Base-by-base conservation (phyloP, 2,329 filamentous ascomycete genomes). In the Paecilomyces fulvus region DNA sequence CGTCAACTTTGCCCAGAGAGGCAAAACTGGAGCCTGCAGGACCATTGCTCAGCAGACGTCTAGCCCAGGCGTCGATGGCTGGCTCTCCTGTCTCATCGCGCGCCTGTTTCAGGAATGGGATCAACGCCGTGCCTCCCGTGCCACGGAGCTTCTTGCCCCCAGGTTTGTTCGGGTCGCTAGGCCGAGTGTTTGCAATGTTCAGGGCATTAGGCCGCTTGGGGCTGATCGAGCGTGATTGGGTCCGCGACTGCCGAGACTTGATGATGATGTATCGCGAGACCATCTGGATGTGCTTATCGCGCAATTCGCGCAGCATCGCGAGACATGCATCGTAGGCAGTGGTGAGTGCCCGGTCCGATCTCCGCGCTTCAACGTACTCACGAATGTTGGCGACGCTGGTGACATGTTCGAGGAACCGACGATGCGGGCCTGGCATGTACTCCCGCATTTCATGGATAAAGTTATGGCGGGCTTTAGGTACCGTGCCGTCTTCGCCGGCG, bases 401-500 rank as follows among this genome's bases (percentile, higher is more conserved):
- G 11, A 96, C 86, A 60, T 95, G 88, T 61, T 88, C 82, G 3
- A 99, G 80, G 75, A 99, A 99, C 46, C 89, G 86, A 3, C 91
- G 88, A 68, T 99, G 94, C 0, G 88, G 84, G 0, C 91, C 92
- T 0, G 94, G 94, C 94, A 99, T 99, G 75, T 99, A 99, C 50
- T 83, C 83, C 57, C 92, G 88, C 94, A 99, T 99, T 62, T 99
- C 94, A 67, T 89, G 85, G 68, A 99, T 92, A 75, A 99, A 99
- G 67, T 94, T 95, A 75, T 96, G 85, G 46, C 82, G 80, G 4
- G 84, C 80, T 23, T 80, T 77, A 33, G 78, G 75, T 1, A 74
- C 68, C 55, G 75, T 75, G 11, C 74, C 74, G 21, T 73, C 72
- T 14, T 68, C 66, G 49, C 81, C 80, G 53, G 78, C 77, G 33